phyloP scores from a whole-genome alignment of 345 rosid genomes.

The Pseudoturritis turrita region DNA sequence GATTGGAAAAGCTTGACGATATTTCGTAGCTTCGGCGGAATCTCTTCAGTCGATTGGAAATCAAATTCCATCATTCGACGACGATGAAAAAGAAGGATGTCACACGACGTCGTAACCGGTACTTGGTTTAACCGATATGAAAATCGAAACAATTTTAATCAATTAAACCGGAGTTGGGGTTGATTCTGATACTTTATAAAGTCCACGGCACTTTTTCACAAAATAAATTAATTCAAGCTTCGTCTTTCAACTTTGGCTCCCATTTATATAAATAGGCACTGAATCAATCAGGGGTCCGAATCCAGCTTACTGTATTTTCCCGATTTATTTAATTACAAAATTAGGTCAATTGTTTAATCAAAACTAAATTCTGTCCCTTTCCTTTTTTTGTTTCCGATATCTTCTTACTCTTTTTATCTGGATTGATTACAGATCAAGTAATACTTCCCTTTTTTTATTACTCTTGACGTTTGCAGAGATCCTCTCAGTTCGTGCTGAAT shows the following conservation, averaged over 20 bases:
- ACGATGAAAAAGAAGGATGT: background rate
- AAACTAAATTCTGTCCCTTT: background rate
- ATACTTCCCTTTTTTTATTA: background rate
- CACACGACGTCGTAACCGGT: background rate
- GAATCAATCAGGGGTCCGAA: slow-evolving; percentile 1
- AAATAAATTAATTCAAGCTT: background rate
- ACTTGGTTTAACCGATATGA: background rate
- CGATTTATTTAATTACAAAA: background rate
- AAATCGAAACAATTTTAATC: background rate
- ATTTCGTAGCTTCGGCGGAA: slow-evolving; percentile 70
- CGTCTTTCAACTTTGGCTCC: background rate
- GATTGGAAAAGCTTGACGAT: slow-evolving; percentile 64
- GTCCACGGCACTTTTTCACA: background rate
- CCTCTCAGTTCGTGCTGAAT: slow-evolving; percentile 4
- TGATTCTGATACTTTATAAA: background rate
- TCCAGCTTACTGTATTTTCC: background rate
- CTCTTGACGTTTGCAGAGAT: slow-evolving; percentile 15
- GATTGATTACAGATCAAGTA: slow-evolving; percentile 27
- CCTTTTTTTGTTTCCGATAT: background rate
- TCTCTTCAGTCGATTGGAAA: slow-evolving; percentile 53
- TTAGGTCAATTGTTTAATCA: slow-evolving; percentile 13
- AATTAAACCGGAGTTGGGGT: slow-evolving; percentile 17
- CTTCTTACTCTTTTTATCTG: background rate
- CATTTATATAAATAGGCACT: background rate
- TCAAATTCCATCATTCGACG: background rate